Percentiles rank a stretch among this genome's conserved stretches.
phyloP scores from a whole-genome alignment of 2,329 filamentous ascomycete species.

The Colletotrichum cereale region DNA sequence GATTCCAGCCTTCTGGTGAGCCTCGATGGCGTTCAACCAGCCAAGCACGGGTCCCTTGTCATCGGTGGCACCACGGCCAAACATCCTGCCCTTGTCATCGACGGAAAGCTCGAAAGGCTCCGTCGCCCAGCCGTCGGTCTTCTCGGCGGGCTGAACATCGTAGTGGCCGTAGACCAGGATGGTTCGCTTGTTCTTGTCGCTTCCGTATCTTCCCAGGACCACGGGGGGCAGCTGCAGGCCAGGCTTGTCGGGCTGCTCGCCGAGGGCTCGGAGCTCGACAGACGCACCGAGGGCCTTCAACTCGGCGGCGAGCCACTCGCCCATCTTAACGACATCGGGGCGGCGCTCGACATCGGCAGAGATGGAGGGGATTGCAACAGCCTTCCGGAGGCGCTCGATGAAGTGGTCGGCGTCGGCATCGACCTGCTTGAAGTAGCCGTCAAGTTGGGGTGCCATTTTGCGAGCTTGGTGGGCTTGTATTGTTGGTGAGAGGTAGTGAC shows the following conservation, averaged over 20 bases:
- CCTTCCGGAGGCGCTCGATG: slow-evolving; percentile 89
- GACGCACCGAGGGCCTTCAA: slow-evolving; percentile 86
- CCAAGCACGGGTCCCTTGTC: slow-evolving; percentile 98
- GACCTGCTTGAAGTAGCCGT: slow-evolving; percentile 93
- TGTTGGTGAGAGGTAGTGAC: slow-evolving; percentile 65
- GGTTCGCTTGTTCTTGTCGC: slow-evolving; percentile 91
- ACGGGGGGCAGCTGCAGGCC: slow-evolving; percentile 93
- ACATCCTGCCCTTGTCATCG: slow-evolving; percentile 95
- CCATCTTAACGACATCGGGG: slow-evolving; percentile 96
- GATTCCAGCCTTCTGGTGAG: slow-evolving; percentile 93
- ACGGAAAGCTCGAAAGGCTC: slow-evolving; percentile 92
- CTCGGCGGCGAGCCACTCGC: slow-evolving; percentile 87
- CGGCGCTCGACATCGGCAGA: slow-evolving; percentile 91
- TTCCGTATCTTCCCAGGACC: slow-evolving; percentile 91
- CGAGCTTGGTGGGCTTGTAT: slow-evolving; percentile 70
- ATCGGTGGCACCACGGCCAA: slow-evolving; percentile 93
- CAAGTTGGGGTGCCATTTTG: slow-evolving; percentile 89
- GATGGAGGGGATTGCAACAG: slow-evolving; percentile 95
- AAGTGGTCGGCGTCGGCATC: slow-evolving; percentile 83
- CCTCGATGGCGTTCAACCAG: slow-evolving; percentile 98
- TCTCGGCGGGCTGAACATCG: slow-evolving; percentile 95
- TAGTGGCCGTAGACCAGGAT: slow-evolving; percentile 99
- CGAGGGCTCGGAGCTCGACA: slow-evolving; percentile 87
- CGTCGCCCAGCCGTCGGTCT: slow-evolving; percentile 94
- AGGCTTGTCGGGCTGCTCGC: slow-evolving; percentile 92